phyloP scores from a whole-genome alignment of 108 stramenopile species.

The Nitzschia sp. region DNA sequence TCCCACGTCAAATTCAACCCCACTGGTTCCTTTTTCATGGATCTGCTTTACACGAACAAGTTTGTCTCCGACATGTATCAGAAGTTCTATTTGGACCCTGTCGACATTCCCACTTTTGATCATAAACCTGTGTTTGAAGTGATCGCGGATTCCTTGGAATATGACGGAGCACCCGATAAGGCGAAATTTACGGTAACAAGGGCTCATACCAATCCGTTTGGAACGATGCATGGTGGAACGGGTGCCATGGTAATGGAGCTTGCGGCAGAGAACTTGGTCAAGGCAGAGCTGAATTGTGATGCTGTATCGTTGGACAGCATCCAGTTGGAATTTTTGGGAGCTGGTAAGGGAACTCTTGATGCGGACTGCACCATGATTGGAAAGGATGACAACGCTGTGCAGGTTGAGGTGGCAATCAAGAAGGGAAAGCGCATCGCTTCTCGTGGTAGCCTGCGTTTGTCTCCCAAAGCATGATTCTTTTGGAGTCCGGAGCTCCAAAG shows the following conservation, averaged over 20 bases:
- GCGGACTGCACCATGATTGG: not conserved
- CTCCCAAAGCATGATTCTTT: too few species aligned
- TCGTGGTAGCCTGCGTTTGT: not conserved
- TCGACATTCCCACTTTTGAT: not conserved
- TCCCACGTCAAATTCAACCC: conserved; percentile 34
- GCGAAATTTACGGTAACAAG: conserved; percentile 5
- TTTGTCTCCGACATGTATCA: not conserved
- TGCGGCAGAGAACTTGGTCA: conserved; percentile 8
- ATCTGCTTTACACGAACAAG: not conserved
- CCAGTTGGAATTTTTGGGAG: not conserved
- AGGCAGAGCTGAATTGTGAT: not conserved
- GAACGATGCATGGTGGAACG: conserved; percentile 19
- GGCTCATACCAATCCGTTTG: conserved; percentile 26
- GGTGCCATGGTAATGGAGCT: conserved; percentile 24
- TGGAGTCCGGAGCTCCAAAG: too few species aligned
- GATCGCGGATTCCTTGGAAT: not conserved
- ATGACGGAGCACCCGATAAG: not conserved
- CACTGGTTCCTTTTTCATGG: not conserved
- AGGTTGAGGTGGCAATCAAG: not conserved
- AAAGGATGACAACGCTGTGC: not conserved
- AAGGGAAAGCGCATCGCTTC: not conserved
- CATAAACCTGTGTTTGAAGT: conserved; percentile 1
- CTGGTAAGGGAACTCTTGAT: not conserved
- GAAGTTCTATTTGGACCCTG: not conserved
- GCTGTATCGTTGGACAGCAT: not conserved